Evolutionary conservation across 495 filamentous ascomycete species (phyloP), one percentile per base, ranked within the genome.

Genomic region (Hypoxylon perforatum): DNA sequence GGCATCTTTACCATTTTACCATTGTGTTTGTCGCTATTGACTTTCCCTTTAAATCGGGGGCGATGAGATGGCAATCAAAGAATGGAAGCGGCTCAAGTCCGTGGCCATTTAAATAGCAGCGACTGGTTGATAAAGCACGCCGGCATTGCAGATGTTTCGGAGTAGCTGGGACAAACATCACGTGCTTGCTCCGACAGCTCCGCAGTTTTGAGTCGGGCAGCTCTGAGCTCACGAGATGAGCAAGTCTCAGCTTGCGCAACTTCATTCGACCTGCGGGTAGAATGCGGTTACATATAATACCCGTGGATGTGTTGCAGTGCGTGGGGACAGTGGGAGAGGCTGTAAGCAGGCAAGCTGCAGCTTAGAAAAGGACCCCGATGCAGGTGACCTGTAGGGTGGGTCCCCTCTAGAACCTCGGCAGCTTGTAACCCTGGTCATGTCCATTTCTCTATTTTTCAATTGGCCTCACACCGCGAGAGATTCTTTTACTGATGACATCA

Each of bases 401-500:
- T 17, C 21, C 17, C 14, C 14, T 55, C 1, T 1, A 36, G 54
- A 53, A 50, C 65, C 65, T 63, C 59, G 65, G 65, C 56, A 63
- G 21, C 18, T 35, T 41, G 48, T 28, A 39, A 60, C 38, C 60
- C 60, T 38, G 11, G 65, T 35, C 19, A 41, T 41, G 14, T 42
- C 18, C 35, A 62, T 42, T 48, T 54, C 53, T 46, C 33, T n/a
- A 41, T 44, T 49, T 53, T 59, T 42, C 39, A 36, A 57, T 57
- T 57, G 53, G 61, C 10, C 21, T 30, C 18, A 44, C 36, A 63
- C 15, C 44, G 33, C n/a, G 15, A 14, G 48, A 1, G 33, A 3
- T 8, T 42, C 2, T 14, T 23, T 35, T 9, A n/a, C 21, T 30
- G 4, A 41, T 69, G 66, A 69, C 61, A 63, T 69, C 66, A 69